A percentile compares a stretch with the other conserved stretches of the same genome.
Evolutionary conservation across 371 early-diverging fungal genomes (phyloP).

Genomic region (Saksenaea vasiformis): DNA sequence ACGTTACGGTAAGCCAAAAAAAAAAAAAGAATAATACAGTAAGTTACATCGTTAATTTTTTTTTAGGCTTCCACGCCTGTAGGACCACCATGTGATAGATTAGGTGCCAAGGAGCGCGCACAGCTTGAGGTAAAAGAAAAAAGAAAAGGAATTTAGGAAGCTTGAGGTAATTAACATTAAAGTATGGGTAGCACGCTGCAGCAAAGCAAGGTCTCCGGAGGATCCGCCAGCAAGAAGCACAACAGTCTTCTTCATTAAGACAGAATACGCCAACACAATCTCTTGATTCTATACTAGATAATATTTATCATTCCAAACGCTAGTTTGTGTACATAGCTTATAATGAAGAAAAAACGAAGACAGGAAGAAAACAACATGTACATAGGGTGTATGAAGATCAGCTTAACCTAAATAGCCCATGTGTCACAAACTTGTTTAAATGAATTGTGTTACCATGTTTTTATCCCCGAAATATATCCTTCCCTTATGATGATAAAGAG

Average conservation of each 20-base stretch:
- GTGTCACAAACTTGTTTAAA: neutral
- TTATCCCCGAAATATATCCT: too few relatives aligned
- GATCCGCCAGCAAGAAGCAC: slow-evolving; percentile 16
- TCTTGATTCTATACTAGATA: neutral
- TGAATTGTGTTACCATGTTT: neutral
- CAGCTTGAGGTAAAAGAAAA: slow-evolving; percentile 15
- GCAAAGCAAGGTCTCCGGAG: slow-evolving; percentile 13
- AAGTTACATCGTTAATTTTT: neutral
- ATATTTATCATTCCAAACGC: neutral
- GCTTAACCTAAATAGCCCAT: neutral
- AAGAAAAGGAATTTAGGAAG: neutral
- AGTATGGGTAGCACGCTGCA: slow-evolving; percentile 15
- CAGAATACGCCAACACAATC: neutral
- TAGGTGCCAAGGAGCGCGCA: slow-evolving; percentile 20
- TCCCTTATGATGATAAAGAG: too few relatives aligned
- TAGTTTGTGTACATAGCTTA: neutral
- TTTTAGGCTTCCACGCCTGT: slow-evolving; percentile 12
- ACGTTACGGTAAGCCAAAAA: neutral
- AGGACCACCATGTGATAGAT: neutral
- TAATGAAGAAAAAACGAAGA: too few relatives aligned
- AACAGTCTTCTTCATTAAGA: neutral
- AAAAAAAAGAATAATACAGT: neutral
- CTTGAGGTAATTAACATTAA: neutral
- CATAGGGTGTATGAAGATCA: neutral
- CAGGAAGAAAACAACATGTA: neutral